Evolutionary conservation across 2,329 filamentous ascomycete species (phyloP), one percentile per base, ranked within the genome.

Genomic region (Aspergillus brunneoviolaceus): DNA sequence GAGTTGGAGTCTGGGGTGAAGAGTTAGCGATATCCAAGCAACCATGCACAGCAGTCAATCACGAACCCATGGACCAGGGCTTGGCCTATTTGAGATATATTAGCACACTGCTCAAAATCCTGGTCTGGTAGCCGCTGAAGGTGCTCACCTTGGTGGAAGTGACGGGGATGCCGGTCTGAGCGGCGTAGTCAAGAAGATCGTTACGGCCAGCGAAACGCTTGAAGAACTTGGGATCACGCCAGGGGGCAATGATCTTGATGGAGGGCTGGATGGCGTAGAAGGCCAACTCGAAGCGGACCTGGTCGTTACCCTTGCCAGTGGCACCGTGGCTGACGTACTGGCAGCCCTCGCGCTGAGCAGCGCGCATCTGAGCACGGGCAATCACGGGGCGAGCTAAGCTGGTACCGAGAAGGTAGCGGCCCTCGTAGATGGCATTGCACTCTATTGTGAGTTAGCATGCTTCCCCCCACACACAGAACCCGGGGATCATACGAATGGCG

Each of bases 371-470:
- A 53, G 79, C 77, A 58, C 79, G 75, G 49, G 79, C 79, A 61
- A 81, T 81, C 51, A 81, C 79, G 55, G 79, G 77, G 55, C 79
- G 78, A 60, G 79, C 79, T 60, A 78, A 69, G 55, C 70, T 74
- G 35, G 76, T 77, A 65, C 84, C 80, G 64, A 87, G 80, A 51
- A 86, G 80, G 78, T 87, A 87, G 64, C 82, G 79, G 72, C 87
- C 87, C 80, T 92, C 86, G 74, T 87, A 89, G 74, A 87, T 85
- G 63, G 85, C 86, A 66, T 88, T 75, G 72, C 72, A 87, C 60
- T 67, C 66, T 62, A 49, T 1, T 14, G 29, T 33, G 19, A 4
- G 39, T 55, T 48, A 55, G 53, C 53, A 42, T 19, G 33, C 5
- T 6, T 21, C 31, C 23, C 23, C 11, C 23, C 6, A 16, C 52